Conservation (phyloP, 352 stramenopile genomes). For the Phytopythium litorale region DNA sequence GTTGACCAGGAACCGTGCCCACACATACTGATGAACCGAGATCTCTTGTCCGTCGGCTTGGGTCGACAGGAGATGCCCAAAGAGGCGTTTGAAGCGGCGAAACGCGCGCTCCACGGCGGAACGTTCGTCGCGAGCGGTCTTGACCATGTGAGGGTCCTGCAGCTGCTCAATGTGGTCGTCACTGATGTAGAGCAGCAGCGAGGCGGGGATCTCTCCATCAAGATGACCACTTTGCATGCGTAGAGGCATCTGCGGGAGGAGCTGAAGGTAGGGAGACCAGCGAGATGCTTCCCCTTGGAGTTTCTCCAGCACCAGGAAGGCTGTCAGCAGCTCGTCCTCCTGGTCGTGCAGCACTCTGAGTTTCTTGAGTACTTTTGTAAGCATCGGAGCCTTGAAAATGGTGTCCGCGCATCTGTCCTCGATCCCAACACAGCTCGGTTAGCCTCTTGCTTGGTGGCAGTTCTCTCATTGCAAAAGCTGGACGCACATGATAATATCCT, state of each 20-base stretch:
- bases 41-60: neutral
- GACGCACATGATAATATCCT: slow-evolving; percentile 40
- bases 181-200: slow-evolving; percentile 40
- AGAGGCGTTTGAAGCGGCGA: slow-evolving; percentile 42
- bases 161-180: slow-evolving; percentile 24
- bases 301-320: slow-evolving; percentile 58
- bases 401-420: slow-evolving; percentile 35
- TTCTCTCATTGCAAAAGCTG: neutral
- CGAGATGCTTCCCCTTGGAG: slow-evolving; percentile 28
- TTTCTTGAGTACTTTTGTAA: slow-evolving; percentile 23
- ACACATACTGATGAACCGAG: slow-evolving; percentile 26
- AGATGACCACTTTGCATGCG: slow-evolving; percentile 1
- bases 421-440: neutral
- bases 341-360: slow-evolving; percentile 27
- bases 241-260: slow-evolving; percentile 29
- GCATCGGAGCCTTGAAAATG: slow-evolving; percentile 5
- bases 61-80: slow-evolving; percentile 14
- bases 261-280: slow-evolving; percentile 52
- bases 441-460: too few species aligned
- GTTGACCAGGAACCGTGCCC: slow-evolving; percentile 57
- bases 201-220: neutral
- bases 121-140: slow-evolving; percentile 21
- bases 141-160: slow-evolving; percentile 45
- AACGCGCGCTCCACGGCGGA: slow-evolving; percentile 22
- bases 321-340: slow-evolving; percentile 53